Evolutionary conservation across 495 filamentous ascomycete genomes (phyloP), one percentile per base, ranked within the genome.

Genomic region (Parathielavia appendiculata): DNA sequence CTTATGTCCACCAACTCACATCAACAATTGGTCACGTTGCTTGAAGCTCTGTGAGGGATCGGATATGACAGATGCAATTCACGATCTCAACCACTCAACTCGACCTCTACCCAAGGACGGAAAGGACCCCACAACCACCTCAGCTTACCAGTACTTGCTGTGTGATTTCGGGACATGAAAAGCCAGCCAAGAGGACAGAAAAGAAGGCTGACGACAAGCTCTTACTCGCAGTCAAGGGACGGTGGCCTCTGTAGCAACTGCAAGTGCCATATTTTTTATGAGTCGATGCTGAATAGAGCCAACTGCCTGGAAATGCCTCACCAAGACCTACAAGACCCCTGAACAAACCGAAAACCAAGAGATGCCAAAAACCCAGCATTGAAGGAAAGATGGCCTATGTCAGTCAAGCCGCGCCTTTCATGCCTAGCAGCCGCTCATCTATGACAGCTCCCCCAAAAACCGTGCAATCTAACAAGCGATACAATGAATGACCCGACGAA

Each of bases 381-480:
- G 26, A 22, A 41, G 20, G 8, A n/a, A 50, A 34, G 26, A 53
- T 7, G 9, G 5, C 46, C 46, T 34, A 48, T 47, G 45, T 30
- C 38, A 13, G 12, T 26, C 40, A 23, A 51, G 23, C 47, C 47
- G 51, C 39, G 47, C 47, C 55, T 20, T 11, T 20, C 46, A 34
- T 36, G 39, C 23, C 38, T 19, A 56, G 54, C 36, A 57, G 45
- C 54, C 50, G 23, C 50, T 23, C 52, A 16, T 55, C 51, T 51
- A 60, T 50, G 58, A 19, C 34, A 34, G 30, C 1, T n/a, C 45
- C 36, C 57, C 41, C 6, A 35, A 19, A 45, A 45, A 34, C 17
- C 36, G 36, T 26, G 51, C 50, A 59, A 48, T 59, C 57, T 59
- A 54, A 34, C 34, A 54, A 59, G 32, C 39, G 39, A 58, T 44